Evolutionary conservation across 805 yeast genomes (phyloP), one percentile per base, ranked within the genome.

Genomic region (Metschnikowia dekortorum): DNA sequence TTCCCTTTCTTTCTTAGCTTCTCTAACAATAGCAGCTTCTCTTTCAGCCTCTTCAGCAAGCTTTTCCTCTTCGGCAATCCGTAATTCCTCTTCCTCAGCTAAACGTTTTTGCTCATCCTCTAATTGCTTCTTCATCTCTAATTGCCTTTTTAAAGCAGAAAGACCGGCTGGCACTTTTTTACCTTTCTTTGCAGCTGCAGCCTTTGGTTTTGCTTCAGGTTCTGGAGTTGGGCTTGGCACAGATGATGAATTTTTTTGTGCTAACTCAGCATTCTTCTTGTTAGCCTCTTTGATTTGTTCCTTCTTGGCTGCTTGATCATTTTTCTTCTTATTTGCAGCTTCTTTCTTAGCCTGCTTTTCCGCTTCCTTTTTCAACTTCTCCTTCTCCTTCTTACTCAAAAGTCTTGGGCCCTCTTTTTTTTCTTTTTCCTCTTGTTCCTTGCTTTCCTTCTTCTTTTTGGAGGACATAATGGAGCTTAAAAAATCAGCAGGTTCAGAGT

Each of bases 341-440:
- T 89, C 96, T 73, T 89, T 90, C 85, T 92, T 92, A 69, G 84
- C 80, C 60, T 85, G 88, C 77, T 92, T 92, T 66, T 87, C 95
- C 57, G 81, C 83, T 68, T 91, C 96, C 69, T 92, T 96, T 82
- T 88, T 89, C 70, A 94, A 96, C 74, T 85, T 91, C 74, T 92
- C 95, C 72, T 87, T 87, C 64, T 87, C 98, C 72, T 92, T 90
- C 80, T 92, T 94, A 51, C 92, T 82, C 70, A 91, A 89, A 64
- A 90, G 76, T 56, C 82, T 79, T 44, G 92, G 89, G 31, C 81
- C 89, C 44, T 77, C 81, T 44, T 73, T 68, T 47, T 68, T 66
- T 53, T 74, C 71, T 61, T 67, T 71, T 80, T 59, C 81, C 53
- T 80, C 82, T 49, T 82, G 84, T 53, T 78, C 83, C 68, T 83